Conservation (phyloP, 208 protist genomes). For the Leishmania braziliensis region DNA sequence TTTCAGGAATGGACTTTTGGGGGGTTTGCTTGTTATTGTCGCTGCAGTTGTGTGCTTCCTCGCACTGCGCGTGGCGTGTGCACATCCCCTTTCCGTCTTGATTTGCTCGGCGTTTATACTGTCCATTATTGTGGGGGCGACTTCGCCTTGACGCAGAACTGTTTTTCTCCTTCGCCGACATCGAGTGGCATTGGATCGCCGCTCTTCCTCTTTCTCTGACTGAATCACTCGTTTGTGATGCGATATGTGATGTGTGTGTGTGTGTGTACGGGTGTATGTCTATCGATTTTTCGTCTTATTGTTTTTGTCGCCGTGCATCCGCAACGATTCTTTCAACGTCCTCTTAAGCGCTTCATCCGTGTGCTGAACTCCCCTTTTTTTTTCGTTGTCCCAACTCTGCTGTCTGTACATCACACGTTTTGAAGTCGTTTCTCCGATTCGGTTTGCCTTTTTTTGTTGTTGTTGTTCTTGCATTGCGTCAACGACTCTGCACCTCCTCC, state of each 20-base stretch:
- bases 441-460: too few relatives aligned
- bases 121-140: background rate
- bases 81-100: background rate
- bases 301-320: too few relatives aligned
- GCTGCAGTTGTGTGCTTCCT: background rate
- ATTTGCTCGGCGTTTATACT: background rate
- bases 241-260: background rate
- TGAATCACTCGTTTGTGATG: background rate
- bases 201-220: background rate
- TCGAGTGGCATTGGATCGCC: background rate
- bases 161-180: background rate
- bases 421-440: too few relatives aligned
- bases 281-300: too few relatives aligned
- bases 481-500: too few relatives aligned
- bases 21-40: background rate
- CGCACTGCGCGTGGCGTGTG: background rate
- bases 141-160: background rate
- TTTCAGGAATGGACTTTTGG: background rate
- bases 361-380: too few relatives aligned
- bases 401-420: too few relatives aligned
- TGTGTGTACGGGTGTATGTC: background rate
- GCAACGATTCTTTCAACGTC: too few relatives aligned
- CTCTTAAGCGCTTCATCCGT: too few relatives aligned
- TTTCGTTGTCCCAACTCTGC: too few relatives aligned
- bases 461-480: too few relatives aligned